These are phyloP conservation scores for Arthroderma sp. DNA, from an alignment of 2,329 filamentous ascomycete species.

Conservation along the genomic window DNA sequence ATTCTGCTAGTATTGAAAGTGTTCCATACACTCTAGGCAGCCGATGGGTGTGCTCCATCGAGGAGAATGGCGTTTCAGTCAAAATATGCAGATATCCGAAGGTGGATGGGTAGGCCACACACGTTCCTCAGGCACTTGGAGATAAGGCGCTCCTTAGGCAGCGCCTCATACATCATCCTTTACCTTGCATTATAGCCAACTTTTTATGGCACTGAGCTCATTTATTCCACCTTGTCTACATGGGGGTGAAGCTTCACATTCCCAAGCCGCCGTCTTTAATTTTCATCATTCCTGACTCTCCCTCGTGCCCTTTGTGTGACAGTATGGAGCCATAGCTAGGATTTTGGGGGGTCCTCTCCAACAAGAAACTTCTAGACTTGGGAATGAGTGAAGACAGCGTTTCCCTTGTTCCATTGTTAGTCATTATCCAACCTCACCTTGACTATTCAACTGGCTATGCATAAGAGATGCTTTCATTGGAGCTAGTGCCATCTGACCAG, in stretches of 20 bases:
- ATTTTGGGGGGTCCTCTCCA: neutral
- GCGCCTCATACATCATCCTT: conserved; percentile 3
- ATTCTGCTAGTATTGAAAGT: neutral
- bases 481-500: neutral
- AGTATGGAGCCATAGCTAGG: neutral
- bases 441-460: neutral
- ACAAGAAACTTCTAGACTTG: neutral
- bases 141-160: conserved; percentile 7
- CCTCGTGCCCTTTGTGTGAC: neutral
- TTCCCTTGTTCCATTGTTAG: neutral
- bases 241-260: neutral
- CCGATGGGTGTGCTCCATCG: conserved; percentile 8
- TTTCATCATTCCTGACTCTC: neutral
- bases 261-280: neutral
- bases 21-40: neutral
- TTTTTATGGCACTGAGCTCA: neutral
- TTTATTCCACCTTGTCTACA: neutral
- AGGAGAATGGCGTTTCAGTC: conserved; percentile 10
- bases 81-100: conserved; percentile 10
- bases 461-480: neutral
- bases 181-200: neutral
- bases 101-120: conserved; percentile 1
- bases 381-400: neutral
- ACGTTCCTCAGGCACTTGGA: conserved; percentile 6
- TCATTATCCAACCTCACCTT: neutral